Evolutionary conservation across 2,329 filamentous ascomycete genomes (phyloP).

Genomic region (Fusarium cyanostomum): DNA sequence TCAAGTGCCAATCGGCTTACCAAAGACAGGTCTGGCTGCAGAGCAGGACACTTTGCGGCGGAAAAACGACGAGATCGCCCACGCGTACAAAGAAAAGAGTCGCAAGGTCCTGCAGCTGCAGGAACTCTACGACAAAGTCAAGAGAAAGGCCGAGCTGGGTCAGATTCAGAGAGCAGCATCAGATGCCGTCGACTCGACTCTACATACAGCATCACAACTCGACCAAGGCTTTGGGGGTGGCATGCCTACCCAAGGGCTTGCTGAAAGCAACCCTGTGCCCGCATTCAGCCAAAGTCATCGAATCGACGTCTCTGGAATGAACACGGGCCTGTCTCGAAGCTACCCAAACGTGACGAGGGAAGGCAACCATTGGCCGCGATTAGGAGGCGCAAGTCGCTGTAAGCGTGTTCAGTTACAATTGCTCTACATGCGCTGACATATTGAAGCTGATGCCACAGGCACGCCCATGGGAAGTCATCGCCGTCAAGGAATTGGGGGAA

Average conservation of each 20-base stretch:
- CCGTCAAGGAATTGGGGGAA: slow-evolving; percentile 17
- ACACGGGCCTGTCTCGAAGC: slow-evolving; percentile 21
- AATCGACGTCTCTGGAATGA: slow-evolving; percentile 32
- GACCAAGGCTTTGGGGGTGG: slow-evolving; percentile 12
- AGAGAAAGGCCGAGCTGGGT: slow-evolving; percentile 62
- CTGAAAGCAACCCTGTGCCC: not conserved
- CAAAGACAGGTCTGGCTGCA: slow-evolving; percentile 59
- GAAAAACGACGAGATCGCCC: slow-evolving; percentile 77
- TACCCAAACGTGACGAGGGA: slow-evolving; percentile 16
- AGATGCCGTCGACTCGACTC: slow-evolving; percentile 50
- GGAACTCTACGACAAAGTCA: slow-evolving; percentile 69
- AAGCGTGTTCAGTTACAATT: not conserved
- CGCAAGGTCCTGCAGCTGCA: slow-evolving; percentile 75
- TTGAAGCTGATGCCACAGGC: slow-evolving; percentile 15
- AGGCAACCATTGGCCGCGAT: slow-evolving; percentile 31
- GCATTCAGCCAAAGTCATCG: slow-evolving; percentile 25
- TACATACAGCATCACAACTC: slow-evolving; percentile 28
- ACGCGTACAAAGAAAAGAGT: slow-evolving; percentile 75
- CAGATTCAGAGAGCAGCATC: slow-evolving; percentile 65
- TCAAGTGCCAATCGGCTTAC: slow-evolving; percentile 8
- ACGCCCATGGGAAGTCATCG: slow-evolving; percentile 9
- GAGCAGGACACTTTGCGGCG: slow-evolving; percentile 71
- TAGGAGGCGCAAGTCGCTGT: slow-evolving; percentile 24
- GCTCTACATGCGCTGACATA: slow-evolving; percentile 9
- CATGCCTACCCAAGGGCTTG: not conserved